Base-by-base conservation (phyloP, 2,329 filamentous ascomycete species). In the Calcarisporium arbuscula region DNA sequence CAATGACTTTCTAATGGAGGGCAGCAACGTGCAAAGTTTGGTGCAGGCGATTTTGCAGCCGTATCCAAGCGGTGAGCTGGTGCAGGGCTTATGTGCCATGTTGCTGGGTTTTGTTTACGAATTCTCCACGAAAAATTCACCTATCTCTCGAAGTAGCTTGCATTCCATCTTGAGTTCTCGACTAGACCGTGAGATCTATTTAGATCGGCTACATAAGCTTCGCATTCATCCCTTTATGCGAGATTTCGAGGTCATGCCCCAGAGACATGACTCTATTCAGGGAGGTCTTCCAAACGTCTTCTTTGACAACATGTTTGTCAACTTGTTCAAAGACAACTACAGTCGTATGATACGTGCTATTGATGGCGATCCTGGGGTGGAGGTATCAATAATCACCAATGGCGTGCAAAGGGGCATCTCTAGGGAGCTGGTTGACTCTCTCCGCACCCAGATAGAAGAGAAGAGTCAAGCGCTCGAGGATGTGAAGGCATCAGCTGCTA, bases 121-220 rank as follows among this genome's bases (percentile, higher is more conserved):
- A 52, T 98, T 96, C 52, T 96, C 90, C 8, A 95, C 90, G 1
- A 95, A 94, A 54, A 92, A 98, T 59, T 96, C 90, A 0, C 87
- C 92, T 0, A 82, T 98, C 33, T 77, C 90, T 6, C 75, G 92
- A 41, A 71, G 79, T 17, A 89, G 83, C 8, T 65, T 98, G 28
- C 85, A 94, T 50, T 78, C 83, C 17, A 74, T 95, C 19, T 67
- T 98, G 22, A 70, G 77, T 19, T 78, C 82, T 28, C 78, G 82
- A 38, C 73, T 96, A 49, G 86, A 88, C 25, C 80, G 89, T 46
- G 88, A 95, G 48, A 81, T 82, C 49, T 98, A 95, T 53, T 77
- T 94, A 36, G 84, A 94, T 56, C 81, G 81, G 42, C 71, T 98
- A 25, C 77, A 74, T 17, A 82, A 81, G 42, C 66, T 98, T 23